phyloP scores from a whole-genome alignment of 2,329 filamentous ascomycete species.

The Aureobasidium sp. region DNA sequence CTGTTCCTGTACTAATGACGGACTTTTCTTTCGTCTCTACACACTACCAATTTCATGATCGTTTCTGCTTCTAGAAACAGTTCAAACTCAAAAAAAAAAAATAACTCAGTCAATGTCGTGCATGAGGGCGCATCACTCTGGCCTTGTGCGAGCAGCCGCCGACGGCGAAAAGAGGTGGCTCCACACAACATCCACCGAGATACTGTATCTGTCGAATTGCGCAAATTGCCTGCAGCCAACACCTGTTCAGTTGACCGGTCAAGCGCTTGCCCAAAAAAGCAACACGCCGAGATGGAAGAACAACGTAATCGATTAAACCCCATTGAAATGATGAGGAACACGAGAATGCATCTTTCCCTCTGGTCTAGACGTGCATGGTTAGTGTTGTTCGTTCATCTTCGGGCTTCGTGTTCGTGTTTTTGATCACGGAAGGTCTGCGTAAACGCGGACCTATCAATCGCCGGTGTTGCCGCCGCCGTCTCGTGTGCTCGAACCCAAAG shows the following conservation, averaged over 20 bases:
- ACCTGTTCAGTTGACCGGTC: neutral
- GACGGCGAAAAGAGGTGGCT: neutral
- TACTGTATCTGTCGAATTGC: slow-evolving; percentile 2
- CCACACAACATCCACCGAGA: neutral
- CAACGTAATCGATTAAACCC: neutral
- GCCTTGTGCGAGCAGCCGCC: slow-evolving; percentile 4
- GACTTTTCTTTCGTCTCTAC: neutral
- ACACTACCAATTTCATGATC: neutral
- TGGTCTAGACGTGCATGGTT: slow-evolving; percentile 1
- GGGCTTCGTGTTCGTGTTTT: slow-evolving; percentile 20
- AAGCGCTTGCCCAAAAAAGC: neutral
- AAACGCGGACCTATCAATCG: slow-evolving; percentile 66
- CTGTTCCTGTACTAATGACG: neutral
- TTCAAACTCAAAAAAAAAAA: neutral
- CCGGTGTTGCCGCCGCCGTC: slow-evolving; percentile 56
- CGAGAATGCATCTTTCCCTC: neutral
- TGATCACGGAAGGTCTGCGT: slow-evolving; percentile 37
- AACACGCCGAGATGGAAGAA: neutral
- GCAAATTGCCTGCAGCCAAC: neutral
- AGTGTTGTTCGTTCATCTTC: neutral
- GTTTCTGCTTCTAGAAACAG: slow-evolving; percentile 2
- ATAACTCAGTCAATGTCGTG: slow-evolving; percentile 1
- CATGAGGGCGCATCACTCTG: neutral
- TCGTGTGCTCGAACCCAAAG: slow-evolving; percentile 57
- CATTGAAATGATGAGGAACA: neutral